Evolutionary conservation across 768 basidiomycete genomes (phyloP), one percentile per base, ranked within the genome.

Genomic region (Mycena epipterygia): DNA sequence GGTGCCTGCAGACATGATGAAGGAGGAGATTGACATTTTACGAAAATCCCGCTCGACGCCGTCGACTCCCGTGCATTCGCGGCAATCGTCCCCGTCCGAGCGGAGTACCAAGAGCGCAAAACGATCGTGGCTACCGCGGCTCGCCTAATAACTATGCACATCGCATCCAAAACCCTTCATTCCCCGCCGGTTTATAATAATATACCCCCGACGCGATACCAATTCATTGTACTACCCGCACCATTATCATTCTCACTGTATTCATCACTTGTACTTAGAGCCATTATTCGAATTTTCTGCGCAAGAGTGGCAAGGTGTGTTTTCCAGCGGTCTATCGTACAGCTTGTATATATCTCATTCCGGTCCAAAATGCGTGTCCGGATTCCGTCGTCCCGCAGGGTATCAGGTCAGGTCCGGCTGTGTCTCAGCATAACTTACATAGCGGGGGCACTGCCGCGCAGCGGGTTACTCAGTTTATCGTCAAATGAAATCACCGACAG

Each of bases 381-480:
- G n/a, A n/a, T n/a, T 44, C 42, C 21, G 39, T 25, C 23, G 35
- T 25, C 16, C 29, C n/a, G n/a, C 9, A 13, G 11, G 49, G 21
- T 64, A n/a, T n/a, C n/a, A n/a, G n/a, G n/a, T 86, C 79, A 91
- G n/a, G 89, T 88, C 72, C 93, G 87, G 76, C 89, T 90, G 75
- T 95, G 92, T 74, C 91, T 83, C 71, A 94, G 80, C 68, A 95
- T n/a, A n/a, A n/a, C n/a, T n/a, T n/a, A n/a, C n/a, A n/a, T n/a
- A n/a, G n/a, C n/a, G n/a, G n/a, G n/a, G n/a, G n/a, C n/a, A n/a
- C n/a, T n/a, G n/a, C n/a, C n/a, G n/a, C n/a, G n/a, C n/a, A n/a
- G n/a, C n/a, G n/a, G n/a, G n/a, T n/a, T n/a, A n/a, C n/a, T n/a
- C n/a, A n/a, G n/a, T n/a, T n/a, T n/a, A n/a, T n/a, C n/a, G n/a